Evolutionary conservation across 169 alveolate species (phyloP).

Genomic region (Perkinsus marinus): DNA sequence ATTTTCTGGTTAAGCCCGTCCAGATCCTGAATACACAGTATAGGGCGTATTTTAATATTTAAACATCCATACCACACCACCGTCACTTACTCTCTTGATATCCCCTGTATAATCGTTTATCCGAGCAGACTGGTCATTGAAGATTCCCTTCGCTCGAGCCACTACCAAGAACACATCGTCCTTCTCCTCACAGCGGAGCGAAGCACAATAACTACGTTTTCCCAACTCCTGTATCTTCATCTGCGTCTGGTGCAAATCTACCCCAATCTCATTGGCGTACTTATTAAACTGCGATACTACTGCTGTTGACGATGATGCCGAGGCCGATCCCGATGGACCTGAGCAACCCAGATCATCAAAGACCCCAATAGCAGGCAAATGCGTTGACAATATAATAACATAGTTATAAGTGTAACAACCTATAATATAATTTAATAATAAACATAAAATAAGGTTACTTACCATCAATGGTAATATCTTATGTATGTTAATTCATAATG

Average conservation of each 20-base stretch:
- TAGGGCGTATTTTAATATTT: too few species aligned
- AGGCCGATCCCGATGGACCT: neutral
- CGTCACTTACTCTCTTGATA: neutral
- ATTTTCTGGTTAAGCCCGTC: neutral
- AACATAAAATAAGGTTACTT: too few species aligned
- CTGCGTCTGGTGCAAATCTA: neutral
- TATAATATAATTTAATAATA: too few species aligned
- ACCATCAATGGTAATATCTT: too few species aligned
- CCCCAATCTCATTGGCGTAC: neutral
- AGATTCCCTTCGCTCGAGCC: neutral
- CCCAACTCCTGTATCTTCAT: neutral
- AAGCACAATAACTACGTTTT: neutral
- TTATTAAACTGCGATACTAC: neutral
- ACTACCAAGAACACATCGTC: neutral
- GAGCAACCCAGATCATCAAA: too few species aligned
- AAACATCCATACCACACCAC: too few species aligned
- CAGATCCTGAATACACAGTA: neutral
- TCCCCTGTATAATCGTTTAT: neutral
- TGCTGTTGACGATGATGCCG: neutral
- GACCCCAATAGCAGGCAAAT: too few species aligned
- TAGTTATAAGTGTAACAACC: too few species aligned
- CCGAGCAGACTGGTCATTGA: neutral
- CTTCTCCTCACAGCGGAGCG: neutral
- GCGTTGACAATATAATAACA: too few species aligned
- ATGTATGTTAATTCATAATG: too few species aligned